phyloP scores from a whole-genome alignment of 148 eudicot species.

The Heliosperma pusillum region DNA sequence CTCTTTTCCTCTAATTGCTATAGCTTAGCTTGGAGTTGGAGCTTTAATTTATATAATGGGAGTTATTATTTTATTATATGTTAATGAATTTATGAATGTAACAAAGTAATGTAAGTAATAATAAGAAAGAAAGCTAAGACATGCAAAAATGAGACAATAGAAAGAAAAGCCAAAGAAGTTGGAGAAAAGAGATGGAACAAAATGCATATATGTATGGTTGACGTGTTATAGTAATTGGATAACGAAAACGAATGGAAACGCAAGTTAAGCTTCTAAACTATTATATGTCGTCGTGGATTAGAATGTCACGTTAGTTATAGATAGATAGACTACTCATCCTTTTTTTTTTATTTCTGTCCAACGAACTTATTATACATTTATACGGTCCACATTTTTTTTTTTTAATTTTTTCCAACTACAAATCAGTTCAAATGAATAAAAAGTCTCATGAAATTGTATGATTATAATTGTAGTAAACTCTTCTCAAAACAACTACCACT shows the following conservation, averaged over 20 bases:
- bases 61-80: neutral
- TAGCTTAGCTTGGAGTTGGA: neutral
- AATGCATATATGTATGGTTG: conserved; percentile 9
- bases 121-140: neutral
- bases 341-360: neutral
- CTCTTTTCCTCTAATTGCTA: neutral
- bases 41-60: neutral
- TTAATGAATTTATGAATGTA: neutral
- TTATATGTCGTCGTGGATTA: conserved; percentile 13
- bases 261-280: conserved; percentile 20
- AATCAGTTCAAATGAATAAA: too few species aligned
- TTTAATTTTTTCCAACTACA: too few species aligned
- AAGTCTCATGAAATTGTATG: too few species aligned
- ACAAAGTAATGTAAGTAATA: neutral
- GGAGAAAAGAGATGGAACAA: neutral
- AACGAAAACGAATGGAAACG: conserved; percentile 24
- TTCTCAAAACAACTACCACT: too few species aligned
- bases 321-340: conserved; percentile 6
- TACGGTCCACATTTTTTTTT: too few species aligned
- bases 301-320: conserved; percentile 30
- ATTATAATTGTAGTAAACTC: too few species aligned
- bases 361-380: too few species aligned
- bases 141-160: neutral
- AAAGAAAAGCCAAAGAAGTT: conserved; percentile 2
- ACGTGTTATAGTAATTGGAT: conserved; percentile 20